Base-by-base conservation (phyloP, 345 rosid genomes). In the Corchorus olitorius region DNA sequence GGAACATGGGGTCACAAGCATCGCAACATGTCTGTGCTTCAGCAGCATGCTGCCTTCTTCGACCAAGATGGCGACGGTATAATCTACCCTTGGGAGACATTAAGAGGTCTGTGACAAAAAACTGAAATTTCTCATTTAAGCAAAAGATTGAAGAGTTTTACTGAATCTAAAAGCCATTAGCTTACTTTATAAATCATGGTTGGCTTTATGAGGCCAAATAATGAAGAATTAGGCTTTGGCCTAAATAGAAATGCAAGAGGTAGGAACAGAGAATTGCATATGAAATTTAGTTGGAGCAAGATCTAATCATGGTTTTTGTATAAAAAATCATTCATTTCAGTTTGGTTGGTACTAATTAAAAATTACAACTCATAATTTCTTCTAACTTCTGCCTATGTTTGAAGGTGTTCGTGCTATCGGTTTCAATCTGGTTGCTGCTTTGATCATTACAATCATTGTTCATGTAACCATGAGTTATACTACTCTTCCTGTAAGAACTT, bases 31-130 rank as follows among this genome's bases (percentile, higher is more conserved):
- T 87, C 87, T 80, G 90, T 91, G 62, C 90, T 91, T 83, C 93
- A 89, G 75, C 91, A 91, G 50, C 93, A 91, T 45, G 87, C 74
- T 0, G 81, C 91, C 66, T 91, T 91, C 80, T 91, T 89, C 53
- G 91, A 91, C 65, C 87, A 72, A 56, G 85, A 91, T 27, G 79
- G 81, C 67, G 87, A 89, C 73, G 93, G 93, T 53, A 85, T 89
- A 48, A 84, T 89, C 77, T 91, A 87, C 66, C 93, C 95, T 16
- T 84, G 81, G 71, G 91, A 89, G 59, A 87, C 93, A 22, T 86
- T 85, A 34, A 67, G 34, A 82, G 91, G 91, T 86, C 8, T 60
- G n/a, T 33, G 39, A 12, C 39, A 81, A n/a, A 20, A 13, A 65
- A n/a, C 27, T 41, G 20, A 65, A 7, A 4, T 4, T 65, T 65